Evolutionary conservation across 176 grass and related monocot genomes (phyloP).

Genomic region (Carex kokanica): DNA sequence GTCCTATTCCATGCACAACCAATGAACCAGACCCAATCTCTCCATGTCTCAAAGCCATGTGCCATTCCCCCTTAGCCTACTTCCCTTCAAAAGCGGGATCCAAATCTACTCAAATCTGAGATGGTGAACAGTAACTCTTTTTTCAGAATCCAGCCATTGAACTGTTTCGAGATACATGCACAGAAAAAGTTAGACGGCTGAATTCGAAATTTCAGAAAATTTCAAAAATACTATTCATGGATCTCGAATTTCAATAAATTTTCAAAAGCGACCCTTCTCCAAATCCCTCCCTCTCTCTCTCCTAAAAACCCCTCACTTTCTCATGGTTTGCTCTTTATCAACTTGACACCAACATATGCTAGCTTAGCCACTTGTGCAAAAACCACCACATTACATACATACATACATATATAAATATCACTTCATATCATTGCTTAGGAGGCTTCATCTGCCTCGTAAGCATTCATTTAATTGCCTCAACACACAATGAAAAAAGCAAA

Average conservation of each 20-base stretch:
- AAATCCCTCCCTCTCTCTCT: background rate
- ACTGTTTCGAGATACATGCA: no score
- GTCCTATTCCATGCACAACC: conserved; percentile 5
- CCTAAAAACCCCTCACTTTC: background rate
- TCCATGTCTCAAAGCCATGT: no score
- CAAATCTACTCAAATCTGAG: no score
- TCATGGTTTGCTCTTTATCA: no score
- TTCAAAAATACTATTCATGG: no score
- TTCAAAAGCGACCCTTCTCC: conserved; percentile 16
- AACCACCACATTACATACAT: background rate
- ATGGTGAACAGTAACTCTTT: no score
- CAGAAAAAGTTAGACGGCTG: no score
- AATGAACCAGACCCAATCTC: no score
- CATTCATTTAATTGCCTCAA: background rate
- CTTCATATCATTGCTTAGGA: background rate
- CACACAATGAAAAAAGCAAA: background rate
- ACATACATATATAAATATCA: background rate
- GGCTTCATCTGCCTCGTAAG: background rate
- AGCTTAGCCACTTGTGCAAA: background rate
- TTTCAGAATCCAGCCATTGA: no score
- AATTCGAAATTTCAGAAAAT: no score
- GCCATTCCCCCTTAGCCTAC: background rate
- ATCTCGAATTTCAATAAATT: no score
- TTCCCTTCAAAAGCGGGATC: conserved; percentile 26
- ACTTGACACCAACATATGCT: background rate